These are phyloP conservation scores for Vitis rotundifolia DNA, from an alignment of 164 flowering plant genomes.

Conservation along the genomic window DNA sequence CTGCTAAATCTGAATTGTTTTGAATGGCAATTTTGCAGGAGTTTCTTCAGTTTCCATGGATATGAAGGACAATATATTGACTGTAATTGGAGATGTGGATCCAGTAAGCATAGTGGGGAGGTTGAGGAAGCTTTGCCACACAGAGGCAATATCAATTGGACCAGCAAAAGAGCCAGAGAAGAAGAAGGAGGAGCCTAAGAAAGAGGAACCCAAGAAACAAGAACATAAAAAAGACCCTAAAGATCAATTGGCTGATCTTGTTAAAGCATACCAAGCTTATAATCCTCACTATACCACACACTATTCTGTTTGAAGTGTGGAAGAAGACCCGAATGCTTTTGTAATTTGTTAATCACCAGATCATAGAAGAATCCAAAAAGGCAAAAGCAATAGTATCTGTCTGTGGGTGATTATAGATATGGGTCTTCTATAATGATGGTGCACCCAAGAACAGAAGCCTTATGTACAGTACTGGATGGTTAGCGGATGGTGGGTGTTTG, in stretches of 20 bases:
- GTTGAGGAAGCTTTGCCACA: slow-evolving; percentile 34
- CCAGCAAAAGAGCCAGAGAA: slow-evolving; percentile 42
- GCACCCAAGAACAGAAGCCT: too few species aligned
- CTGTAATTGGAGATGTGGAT: slow-evolving; percentile 44
- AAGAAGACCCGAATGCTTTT: slow-evolving; percentile 23
- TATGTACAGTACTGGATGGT: too few species aligned
- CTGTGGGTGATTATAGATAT: too few species aligned
- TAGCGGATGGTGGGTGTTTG: too few species aligned
- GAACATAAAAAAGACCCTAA: slow-evolving; percentile 12
- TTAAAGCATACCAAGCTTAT: slow-evolving; percentile 15
- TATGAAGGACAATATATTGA: slow-evolving; percentile 40
- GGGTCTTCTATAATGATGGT: too few species aligned
- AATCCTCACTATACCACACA: slow-evolving; percentile 6
- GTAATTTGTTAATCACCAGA: slow-evolving; percentile 15
- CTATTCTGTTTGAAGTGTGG: slow-evolving; percentile 4
- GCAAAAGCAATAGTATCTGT: background rate
- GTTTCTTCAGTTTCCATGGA: slow-evolving; percentile 41
- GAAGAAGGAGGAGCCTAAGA: slow-evolving; percentile 42
- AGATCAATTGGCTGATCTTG: slow-evolving; percentile 14
- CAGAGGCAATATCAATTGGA: slow-evolving; percentile 37
- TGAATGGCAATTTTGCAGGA: slow-evolving; percentile 24
- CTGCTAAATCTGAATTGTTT: background rate
- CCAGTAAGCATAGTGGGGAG: slow-evolving; percentile 37
- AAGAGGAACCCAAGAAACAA: slow-evolving; percentile 15
- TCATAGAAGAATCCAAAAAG: background rate